Conservation (phyloP, 208 protist genomes). For the Herpetomonas samuelpessoai region DNA sequence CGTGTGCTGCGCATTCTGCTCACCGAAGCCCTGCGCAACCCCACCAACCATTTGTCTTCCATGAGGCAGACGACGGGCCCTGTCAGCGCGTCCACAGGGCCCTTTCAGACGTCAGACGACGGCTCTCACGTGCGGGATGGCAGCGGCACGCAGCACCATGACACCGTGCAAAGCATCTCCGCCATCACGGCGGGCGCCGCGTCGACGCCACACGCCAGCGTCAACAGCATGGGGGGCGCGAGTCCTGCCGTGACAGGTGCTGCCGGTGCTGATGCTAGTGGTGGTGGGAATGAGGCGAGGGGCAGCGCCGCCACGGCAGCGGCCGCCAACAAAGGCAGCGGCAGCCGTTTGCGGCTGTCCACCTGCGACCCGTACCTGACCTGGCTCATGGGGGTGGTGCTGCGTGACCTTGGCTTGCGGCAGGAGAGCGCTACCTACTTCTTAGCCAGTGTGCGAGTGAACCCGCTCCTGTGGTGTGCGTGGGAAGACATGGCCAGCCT, state of each 20-base stretch:
- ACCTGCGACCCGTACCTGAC: constrained; percentile 72
- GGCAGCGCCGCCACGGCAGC: background rate
- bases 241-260: constrained; percentile 1
- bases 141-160: constrained; percentile 1
- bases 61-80: no score
- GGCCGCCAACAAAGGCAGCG: background rate
- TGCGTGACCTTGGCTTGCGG: constrained; percentile 68
- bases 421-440: constrained; percentile 76
- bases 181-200: background rate
- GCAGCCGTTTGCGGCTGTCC: constrained; percentile 2
- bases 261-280: background rate
- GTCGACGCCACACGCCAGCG: background rate
- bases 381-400: constrained; percentile 81
- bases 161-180: background rate
- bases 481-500: constrained; percentile 76
- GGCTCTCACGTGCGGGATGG: background rate
- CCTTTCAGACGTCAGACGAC: background rate
- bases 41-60: constrained; percentile 6
- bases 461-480: constrained; percentile 79
- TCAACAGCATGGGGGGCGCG: background rate
- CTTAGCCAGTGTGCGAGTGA: constrained; percentile 42
- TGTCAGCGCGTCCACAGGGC: background rate
- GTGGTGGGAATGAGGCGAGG: no score
- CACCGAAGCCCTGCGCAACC: constrained; percentile 50
- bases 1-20: constrained; percentile 61